A percentile compares a stretch with the other conserved stretches of the same genome.
Evolutionary conservation across 441 rosid genomes (phyloP).

Genomic region (Gossypium schwendimanii): DNA sequence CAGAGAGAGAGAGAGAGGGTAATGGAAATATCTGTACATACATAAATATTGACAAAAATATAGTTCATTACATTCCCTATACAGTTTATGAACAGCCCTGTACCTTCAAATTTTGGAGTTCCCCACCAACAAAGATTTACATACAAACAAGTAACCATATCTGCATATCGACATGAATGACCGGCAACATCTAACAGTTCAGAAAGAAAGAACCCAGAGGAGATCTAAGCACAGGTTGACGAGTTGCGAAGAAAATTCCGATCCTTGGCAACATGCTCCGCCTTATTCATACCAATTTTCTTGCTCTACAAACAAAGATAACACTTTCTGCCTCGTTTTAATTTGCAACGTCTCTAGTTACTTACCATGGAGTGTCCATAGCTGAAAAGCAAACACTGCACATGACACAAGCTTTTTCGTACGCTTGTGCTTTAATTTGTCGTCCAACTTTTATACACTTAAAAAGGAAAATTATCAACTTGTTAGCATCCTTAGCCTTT

Average conservation of each 20-base stretch:
- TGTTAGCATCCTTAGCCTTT: slow-evolving; percentile 39
- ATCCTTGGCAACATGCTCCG: slow-evolving; percentile 23
- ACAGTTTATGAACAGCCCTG: slow-evolving; percentile 29
- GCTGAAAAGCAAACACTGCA: slow-evolving; percentile 41
- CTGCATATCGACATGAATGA: slow-evolving; percentile 17
- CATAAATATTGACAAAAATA: neutral
- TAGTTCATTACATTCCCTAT: slow-evolving; percentile 16
- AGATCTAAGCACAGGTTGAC: slow-evolving; percentile 14
- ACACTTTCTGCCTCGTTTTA: slow-evolving; percentile 17
- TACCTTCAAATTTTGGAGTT: slow-evolving; percentile 1
- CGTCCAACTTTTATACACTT: slow-evolving; percentile 47
- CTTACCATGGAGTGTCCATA: slow-evolving; percentile 23
- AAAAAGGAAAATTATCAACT: slow-evolving; percentile 23
- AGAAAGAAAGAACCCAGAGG: neutral
- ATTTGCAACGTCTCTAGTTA: slow-evolving; percentile 6
- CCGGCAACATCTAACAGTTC: neutral
- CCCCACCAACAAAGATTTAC: slow-evolving; percentile 12
- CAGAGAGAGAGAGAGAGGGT: neutral
- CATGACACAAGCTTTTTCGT: slow-evolving; percentile 21
- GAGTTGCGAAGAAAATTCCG: slow-evolving; percentile 14
- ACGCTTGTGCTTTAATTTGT: slow-evolving; percentile 24
- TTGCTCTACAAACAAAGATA: slow-evolving; percentile 24
- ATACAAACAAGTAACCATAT: slow-evolving; percentile 7
- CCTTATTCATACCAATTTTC: slow-evolving; percentile 26
- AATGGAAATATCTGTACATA: neutral